Evolutionary conservation across 306 rosid genomes (phyloP), one percentile per base, ranked within the genome.

Genomic region (Acacia acuminata): DNA sequence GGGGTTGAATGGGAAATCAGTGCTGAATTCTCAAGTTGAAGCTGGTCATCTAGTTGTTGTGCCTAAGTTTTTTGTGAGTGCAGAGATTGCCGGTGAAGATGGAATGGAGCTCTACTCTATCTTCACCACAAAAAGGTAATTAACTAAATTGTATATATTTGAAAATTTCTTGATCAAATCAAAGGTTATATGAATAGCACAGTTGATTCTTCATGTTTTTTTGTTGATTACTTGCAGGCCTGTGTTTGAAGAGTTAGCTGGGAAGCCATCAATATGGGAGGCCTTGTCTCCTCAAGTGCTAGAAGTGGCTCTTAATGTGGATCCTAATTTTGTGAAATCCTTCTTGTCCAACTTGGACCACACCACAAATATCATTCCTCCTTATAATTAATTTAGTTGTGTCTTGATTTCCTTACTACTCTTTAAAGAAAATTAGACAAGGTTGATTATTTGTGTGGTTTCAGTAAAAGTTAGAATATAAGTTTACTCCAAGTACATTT

Each of bases 91-190:
- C 13, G 87, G 91, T 7, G 25, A 2, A 44, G 77, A 79, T 27
- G 89, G 91, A 60, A 12, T 87, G 42, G 91, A 87, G 65, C 84
- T 64, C 40, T 50, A 79, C 73, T 86, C 90, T 27, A 32, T 88
- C 8, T 45, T 88, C 17, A 84, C 88, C 3, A 70, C 47, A 19
- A 30, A 77, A 19, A 13, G 53, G 53, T 47, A 47, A 47, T 10
- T 38, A 38, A 38, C 5, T 38, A 38, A 38, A 8, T 38, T 38
- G 42, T 38, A 11, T 44, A 44, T 44, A 44, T 44, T 44, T 44
- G 48, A 44, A 44, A 44, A 44, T 11, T 38, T 48, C 53, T 48
- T 48, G 13, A 48, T 11, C 53, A 11, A 48, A 11, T 12, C 53
- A 48, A 1, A 17, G 14, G 14, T 48, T 48, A 17, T 48, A 14